Evolutionary conservation across 306 rosid species (phyloP), one percentile per base, ranked within the genome.

Genomic region (Lathyrus sativus): DNA sequence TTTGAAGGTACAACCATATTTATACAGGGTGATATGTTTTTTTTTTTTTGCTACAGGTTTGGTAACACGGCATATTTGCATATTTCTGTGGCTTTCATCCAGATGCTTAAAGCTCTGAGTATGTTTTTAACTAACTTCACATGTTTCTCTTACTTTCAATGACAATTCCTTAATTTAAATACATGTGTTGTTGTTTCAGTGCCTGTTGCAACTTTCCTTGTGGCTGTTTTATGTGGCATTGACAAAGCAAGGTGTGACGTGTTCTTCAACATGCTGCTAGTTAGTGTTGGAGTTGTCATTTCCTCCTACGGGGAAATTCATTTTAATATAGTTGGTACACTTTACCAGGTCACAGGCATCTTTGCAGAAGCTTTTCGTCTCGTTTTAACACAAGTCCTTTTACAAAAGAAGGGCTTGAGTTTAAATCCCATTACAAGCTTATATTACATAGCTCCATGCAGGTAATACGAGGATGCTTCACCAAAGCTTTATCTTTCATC

Each of bases 361-460:
- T 83, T 92, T 74, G 98, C 96, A 66, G 98, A 92, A 80, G 95
- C 98, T 77, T 86, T 92, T 65, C 84, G 98, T 80, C 88, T 92
- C 43, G 98, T 92, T 85, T 84, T 89, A 77, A 92, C 98, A 37
- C 98, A 92, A 85, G 98, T 88, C 78, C 98, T 92, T 76, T 81
- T 89, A 46, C 95, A 92, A 67, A 92, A 92, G 81, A 92, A 88
- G 85, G 98, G 98, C 74, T 88, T 89, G 87, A 87, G 80, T 67
- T 72, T 92, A 75, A 92, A 92, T 74, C 98, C 96, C 5, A 81
- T 89, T 75, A 92, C 96, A 79, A 92, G 95, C 84, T 86, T 92
- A 74, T 92, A 92, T 74, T 92, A 92, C 71, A 92, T 92, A 76
- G 98, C 98, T 74, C 98, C 98, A 11, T 92, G 98, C 95, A 92